Evolutionary conservation across 1,139 yeast genomes (phyloP).

Genomic region (Geotrichum aggregatum): DNA sequence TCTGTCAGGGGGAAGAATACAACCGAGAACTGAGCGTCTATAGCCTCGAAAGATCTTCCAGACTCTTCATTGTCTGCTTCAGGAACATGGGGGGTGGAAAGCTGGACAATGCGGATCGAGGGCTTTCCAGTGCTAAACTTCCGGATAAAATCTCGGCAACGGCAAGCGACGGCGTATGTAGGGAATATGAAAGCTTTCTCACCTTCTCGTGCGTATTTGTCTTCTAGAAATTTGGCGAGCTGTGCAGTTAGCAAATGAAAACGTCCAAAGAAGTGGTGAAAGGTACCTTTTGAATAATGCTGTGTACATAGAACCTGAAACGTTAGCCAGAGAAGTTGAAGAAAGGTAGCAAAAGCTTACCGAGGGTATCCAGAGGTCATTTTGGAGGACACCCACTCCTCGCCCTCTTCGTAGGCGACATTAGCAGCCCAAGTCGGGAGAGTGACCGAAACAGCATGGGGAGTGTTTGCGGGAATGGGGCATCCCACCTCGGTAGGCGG

Average conservation of each 20-base stretch:
- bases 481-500: constrained; percentile 60
- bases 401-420: constrained; percentile 88
- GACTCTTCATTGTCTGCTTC: constrained; percentile 42
- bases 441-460: constrained; percentile 91
- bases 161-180: constrained; percentile 68
- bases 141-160: constrained; percentile 76
- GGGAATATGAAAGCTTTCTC: constrained; percentile 76
- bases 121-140: constrained; percentile 30
- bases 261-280: constrained; percentile 39
- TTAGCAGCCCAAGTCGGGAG: constrained; percentile 93
- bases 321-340: neutral
- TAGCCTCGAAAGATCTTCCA: constrained; percentile 51
- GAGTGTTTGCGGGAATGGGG: constrained; percentile 81
- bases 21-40: constrained; percentile 67
- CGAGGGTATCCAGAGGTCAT: constrained; percentile 85
- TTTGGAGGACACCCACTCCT: constrained; percentile 71
- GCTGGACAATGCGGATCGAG: constrained; percentile 67
- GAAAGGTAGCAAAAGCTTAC: constrained; percentile 23
- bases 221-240: constrained; percentile 32
- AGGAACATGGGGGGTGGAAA: constrained; percentile 67
- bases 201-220: constrained; percentile 70
- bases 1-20: constrained; percentile 65
- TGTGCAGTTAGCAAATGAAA: constrained; percentile 10
- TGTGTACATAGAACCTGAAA: constrained; percentile 70
- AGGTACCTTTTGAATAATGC: constrained; percentile 60